These are phyloP conservation scores for Nitzschia putrida DNA, from an alignment of 108 stramenopile genomes.

Conservation along the genomic window DNA sequence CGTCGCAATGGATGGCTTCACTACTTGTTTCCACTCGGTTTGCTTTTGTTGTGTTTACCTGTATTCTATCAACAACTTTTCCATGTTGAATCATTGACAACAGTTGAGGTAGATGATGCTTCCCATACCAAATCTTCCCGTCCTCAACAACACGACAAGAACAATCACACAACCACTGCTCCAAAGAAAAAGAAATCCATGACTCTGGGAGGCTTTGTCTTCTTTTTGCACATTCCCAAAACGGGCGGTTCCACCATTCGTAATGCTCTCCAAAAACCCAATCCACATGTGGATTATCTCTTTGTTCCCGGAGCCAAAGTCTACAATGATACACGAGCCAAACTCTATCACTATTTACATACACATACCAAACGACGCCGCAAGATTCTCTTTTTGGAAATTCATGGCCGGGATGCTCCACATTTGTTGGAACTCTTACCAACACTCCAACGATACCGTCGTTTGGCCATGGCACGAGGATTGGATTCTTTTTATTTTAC, in stretches of 20 bases:
- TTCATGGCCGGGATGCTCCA: conserved; percentile 27
- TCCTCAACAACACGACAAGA: no score
- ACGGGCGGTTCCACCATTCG: conserved; percentile 34
- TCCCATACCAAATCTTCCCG: no score
- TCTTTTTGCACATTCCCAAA: conserved; percentile 35
- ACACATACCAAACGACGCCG: not conserved
- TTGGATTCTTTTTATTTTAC: conserved; percentile 30
- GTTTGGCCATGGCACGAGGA: not conserved
- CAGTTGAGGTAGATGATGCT: no score
- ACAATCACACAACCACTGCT: no score
- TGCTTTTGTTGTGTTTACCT: no score
- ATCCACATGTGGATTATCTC: conserved; percentile 16
- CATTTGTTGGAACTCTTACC: conserved; percentile 6
- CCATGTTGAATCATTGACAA: no score
- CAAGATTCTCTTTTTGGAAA: conserved; percentile 17
- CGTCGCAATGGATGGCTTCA: no score
- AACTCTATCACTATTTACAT: conserved; percentile 10
- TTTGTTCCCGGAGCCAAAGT: conserved; percentile 13
- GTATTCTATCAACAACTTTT: no score
- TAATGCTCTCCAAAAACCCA: conserved; percentile 7
- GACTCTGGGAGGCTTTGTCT: conserved; percentile 19
- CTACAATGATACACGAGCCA: conserved; percentile 9
- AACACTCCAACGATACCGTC: conserved; percentile 17
- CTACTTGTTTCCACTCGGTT: no score
- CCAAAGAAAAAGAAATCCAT: conserved; percentile 1